Conservation (phyloP, 2,329 filamentous ascomycete species). For the Sporothrix schenckii region DNA sequence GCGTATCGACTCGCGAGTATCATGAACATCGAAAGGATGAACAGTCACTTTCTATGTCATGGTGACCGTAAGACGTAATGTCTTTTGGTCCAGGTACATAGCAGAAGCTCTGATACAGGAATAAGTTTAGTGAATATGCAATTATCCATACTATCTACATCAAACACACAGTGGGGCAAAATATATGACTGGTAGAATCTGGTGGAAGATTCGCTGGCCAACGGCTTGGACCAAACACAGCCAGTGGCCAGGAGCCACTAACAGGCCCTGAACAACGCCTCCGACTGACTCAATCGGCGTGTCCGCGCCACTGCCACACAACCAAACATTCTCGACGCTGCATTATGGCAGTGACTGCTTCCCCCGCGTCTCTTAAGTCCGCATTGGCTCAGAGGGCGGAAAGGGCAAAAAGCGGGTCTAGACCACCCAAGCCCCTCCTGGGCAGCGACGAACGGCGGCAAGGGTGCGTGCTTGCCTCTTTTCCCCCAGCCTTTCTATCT, state of each 20-base stretch:
- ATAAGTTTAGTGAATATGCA: not conserved
- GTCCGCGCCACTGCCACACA: slow-evolving; percentile 15
- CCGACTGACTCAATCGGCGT: slow-evolving; percentile 27
- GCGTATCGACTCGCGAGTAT: no score
- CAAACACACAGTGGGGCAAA: not conserved
- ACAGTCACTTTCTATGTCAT: no score
- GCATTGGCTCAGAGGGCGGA: slow-evolving; percentile 12
- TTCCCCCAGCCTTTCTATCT: slow-evolving; percentile 12
- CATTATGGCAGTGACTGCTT: not conserved
- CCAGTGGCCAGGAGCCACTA: not conserved
- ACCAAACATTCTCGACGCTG: not conserved
- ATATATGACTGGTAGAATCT: slow-evolving; percentile 15
- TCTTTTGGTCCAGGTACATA: not conserved
- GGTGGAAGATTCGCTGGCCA: slow-evolving; percentile 26
- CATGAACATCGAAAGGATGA: no score
- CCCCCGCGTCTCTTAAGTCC: not conserved
- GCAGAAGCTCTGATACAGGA: not conserved
- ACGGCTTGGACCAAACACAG: not conserved
- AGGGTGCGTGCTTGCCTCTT: slow-evolving; percentile 17
- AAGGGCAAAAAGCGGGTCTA: slow-evolving; percentile 20
- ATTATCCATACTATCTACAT: not conserved
- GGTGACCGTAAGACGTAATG: not conserved
- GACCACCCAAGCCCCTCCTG: slow-evolving; percentile 5
- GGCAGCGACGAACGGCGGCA: slow-evolving; percentile 3
- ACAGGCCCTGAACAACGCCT: not conserved